phyloP scores from a whole-genome alignment of 306 rosid genomes.

The Inga laurina region DNA sequence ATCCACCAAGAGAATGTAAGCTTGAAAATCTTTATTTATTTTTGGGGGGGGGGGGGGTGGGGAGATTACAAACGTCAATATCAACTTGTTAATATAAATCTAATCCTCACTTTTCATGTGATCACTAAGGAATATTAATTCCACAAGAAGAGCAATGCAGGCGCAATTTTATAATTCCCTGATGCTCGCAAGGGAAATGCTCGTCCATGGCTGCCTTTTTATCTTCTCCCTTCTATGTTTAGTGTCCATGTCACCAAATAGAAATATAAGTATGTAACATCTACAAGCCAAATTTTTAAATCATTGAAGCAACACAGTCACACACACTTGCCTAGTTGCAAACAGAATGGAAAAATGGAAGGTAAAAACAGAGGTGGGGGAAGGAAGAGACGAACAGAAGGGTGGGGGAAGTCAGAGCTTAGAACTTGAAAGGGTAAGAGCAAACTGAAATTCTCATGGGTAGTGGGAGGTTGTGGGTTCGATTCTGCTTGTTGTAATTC shows the following conservation, averaged over 20 bases:
- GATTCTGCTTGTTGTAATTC: too few relatives aligned
- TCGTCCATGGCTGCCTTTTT: neutral
- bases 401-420: neutral
- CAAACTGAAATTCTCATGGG: too few relatives aligned
- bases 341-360: neutral
- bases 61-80: neutral
- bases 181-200: neutral
- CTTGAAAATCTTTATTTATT: neutral
- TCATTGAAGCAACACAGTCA: neutral
- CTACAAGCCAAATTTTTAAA: neutral
- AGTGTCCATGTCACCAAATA: neutral
- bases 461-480: too few relatives aligned
- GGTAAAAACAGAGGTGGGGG: neutral
- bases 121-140: neutral
- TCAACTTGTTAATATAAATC: neutral
- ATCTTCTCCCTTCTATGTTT: neutral
- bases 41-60: neutral
- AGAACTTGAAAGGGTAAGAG: neutral
- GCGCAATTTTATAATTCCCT: neutral
- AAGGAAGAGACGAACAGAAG: too few relatives aligned
- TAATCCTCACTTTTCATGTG: neutral
- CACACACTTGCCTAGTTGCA: neutral
- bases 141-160: too few relatives aligned
- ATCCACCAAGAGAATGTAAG: slow-evolving; percentile 21
- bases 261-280: neutral